These are phyloP conservation scores for Biscogniauxia mediterranea DNA, from an alignment of 2,329 filamentous ascomycete species.

Conservation along the genomic window DNA sequence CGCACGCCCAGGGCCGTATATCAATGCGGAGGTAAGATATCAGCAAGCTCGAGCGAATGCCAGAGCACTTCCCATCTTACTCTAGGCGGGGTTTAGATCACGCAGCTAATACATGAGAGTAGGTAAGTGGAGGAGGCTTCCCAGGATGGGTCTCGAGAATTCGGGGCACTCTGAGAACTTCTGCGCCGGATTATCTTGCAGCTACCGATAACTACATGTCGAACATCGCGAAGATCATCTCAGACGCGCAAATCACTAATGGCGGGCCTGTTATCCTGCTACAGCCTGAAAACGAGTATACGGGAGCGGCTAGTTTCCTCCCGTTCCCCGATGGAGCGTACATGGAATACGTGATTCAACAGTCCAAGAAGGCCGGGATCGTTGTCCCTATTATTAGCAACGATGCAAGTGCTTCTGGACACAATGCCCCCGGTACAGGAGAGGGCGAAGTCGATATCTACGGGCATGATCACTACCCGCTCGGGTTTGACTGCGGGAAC, in stretches of 20 bases:
- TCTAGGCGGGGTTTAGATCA: too few species aligned
- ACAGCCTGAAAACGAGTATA: conserved; percentile 83
- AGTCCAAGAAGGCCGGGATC: not conserved
- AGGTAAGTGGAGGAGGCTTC: conserved; percentile 66
- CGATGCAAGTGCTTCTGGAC: not conserved
- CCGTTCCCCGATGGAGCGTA: conserved; percentile 66
- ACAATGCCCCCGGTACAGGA: not conserved
- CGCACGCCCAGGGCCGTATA: conserved; percentile 67
- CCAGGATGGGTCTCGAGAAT: conserved; percentile 75
- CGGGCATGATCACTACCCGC: conserved; percentile 42
- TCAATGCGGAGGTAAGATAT: conserved; percentile 68
- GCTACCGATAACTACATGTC: conserved; percentile 63
- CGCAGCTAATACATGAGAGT: not conserved
- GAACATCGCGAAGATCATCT: conserved; percentile 64
- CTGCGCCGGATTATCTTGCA: conserved; percentile 58
- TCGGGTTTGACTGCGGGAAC: conserved; percentile 45
- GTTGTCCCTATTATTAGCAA: not conserved
- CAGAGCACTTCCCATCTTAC: not conserved
- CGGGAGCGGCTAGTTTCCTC: conserved; percentile 44
- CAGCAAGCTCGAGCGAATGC: too few species aligned
- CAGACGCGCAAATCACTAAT: conserved; percentile 76
- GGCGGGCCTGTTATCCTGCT: conserved; percentile 76
- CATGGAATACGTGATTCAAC: conserved; percentile 68
- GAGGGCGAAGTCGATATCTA: conserved; percentile 32
- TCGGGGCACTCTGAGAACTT: conserved; percentile 63